Evolutionary conservation across 2,329 filamentous ascomycete genomes (phyloP).

Genomic region (Sporothrix humicola): DNA sequence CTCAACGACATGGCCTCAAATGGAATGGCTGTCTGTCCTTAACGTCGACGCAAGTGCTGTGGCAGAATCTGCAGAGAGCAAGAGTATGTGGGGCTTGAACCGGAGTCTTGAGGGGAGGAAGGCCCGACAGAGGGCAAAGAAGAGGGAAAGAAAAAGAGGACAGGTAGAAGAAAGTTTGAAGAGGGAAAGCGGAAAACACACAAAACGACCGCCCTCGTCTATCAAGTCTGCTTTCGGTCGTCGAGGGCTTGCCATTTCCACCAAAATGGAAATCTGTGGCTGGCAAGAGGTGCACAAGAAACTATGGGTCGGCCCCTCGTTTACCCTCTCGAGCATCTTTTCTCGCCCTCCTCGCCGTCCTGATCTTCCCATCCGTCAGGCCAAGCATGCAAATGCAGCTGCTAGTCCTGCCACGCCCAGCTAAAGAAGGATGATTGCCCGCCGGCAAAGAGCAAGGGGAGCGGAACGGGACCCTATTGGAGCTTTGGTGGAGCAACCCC

Average conservation of each 20-base stretch:
- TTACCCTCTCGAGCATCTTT: background rate
- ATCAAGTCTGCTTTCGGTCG: conserved; percentile 1
- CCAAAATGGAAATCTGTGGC: background rate
- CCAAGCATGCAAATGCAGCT: conserved; percentile 18
- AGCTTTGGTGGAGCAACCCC: background rate
- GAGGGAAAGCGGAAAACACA: background rate
- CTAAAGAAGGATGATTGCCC: background rate
- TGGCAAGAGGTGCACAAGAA: background rate
- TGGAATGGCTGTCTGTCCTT: background rate
- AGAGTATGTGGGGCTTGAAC: background rate
- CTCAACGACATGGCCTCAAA: background rate
- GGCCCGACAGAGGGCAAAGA: too few relatives aligned
- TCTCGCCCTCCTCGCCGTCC: background rate
- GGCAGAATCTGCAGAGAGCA: background rate
- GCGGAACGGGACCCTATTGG: conserved; percentile 26
- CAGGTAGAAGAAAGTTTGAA: background rate
- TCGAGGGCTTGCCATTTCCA: background rate
- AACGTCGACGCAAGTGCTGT: background rate
- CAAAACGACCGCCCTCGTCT: conserved; percentile 1
- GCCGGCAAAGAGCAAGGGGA: background rate
- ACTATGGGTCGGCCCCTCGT: background rate
- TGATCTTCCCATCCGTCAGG: background rate
- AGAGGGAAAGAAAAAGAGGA: background rate
- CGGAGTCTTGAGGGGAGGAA: background rate
- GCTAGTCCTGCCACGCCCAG: background rate